Evolutionary conservation across 129 eudicot genomes (phyloP).

Genomic region (Pseudognaphalium luteoalbum): DNA sequence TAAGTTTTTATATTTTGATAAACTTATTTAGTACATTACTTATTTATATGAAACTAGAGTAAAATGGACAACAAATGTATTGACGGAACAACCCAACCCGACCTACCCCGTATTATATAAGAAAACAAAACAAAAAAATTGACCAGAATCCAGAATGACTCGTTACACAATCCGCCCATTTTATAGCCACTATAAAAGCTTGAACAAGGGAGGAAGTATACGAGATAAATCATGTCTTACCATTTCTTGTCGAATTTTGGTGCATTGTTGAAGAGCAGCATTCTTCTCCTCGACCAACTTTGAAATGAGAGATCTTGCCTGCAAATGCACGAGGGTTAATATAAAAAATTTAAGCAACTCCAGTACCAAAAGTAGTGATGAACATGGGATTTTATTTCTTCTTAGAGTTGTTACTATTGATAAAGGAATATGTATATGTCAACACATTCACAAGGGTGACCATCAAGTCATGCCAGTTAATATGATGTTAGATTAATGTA

Average conservation of each 20-base stretch:
- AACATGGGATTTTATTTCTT: neutral
- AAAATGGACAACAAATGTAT: neutral
- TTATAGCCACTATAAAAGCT: neutral
- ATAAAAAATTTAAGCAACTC: constrained; percentile 12
- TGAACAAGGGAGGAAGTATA: neutral
- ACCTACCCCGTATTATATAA: neutral
- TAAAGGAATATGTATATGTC: no score
- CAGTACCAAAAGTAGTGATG: neutral
- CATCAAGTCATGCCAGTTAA: neutral
- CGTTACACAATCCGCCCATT: neutral
- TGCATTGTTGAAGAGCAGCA: constrained; percentile 58
- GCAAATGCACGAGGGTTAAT: constrained; percentile 25
- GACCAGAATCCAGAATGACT: neutral
- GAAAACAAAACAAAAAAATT: neutral
- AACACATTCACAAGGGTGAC: neutral
- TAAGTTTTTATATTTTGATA: neutral
- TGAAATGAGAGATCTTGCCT: constrained; percentile 64
- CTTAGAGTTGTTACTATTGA: neutral
- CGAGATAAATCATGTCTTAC: constrained; percentile 39
- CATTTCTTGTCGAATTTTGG: constrained; percentile 71
- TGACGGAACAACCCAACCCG: neutral
- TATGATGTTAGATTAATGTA: neutral
- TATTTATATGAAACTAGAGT: neutral
- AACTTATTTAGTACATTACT: neutral
- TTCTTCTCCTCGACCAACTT: constrained; percentile 76